Base-by-base conservation (phyloP, 2,329 filamentous ascomycete species). In the Leptographium galeiforme region DNA sequence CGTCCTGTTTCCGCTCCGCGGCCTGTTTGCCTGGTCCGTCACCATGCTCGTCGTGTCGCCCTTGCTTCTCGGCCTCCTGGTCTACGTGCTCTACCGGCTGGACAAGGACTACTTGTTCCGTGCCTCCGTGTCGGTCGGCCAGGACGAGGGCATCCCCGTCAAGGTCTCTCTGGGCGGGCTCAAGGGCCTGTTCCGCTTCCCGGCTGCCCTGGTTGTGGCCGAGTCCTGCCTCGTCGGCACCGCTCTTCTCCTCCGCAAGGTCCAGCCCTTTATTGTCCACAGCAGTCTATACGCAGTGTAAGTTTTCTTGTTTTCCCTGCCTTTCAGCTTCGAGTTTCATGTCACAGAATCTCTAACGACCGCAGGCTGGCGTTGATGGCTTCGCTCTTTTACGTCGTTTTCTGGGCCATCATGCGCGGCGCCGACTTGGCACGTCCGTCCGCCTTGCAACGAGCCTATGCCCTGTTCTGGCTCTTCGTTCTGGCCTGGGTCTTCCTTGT, bases 41-140 rank as follows among this genome's bases (percentile, higher is more conserved):
- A 86, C 87, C 1, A 69, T 97, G 13, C 79, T 97, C 19, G 83
- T 95, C 19, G 83, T 84, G 19, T 82, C 85, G 0, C 91, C 91
- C 1, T 65, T 97, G 47, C 70, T 85, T 4, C 71, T 97, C 30
- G 72, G 88, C 14, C 64, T 82, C 4, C 72, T 91, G 2, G 82
- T 84, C 8, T 80, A 87, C 55, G 63, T 87, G 32, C 73, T 97
- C 5, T 74, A 78, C 46, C 81, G 79, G 55, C 72, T 75, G 10
- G 88, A 90, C 66, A 95, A 89, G 70, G 88, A 90, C 70, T 98
- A 97, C 67, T 79, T 91, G 54, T 95, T 96, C 65, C 78, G 86
- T 6, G 77, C 81, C 51, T 72, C 54, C 5, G 43, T 54, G 4
- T 68, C 30, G 68, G 76, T 58, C 70, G 71, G 77, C 50, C 76